Evolutionary conservation across 1,284 basidiomycete species (phyloP), one percentile per base, ranked within the genome.

Genomic region (Moesziomyces sp.): DNA sequence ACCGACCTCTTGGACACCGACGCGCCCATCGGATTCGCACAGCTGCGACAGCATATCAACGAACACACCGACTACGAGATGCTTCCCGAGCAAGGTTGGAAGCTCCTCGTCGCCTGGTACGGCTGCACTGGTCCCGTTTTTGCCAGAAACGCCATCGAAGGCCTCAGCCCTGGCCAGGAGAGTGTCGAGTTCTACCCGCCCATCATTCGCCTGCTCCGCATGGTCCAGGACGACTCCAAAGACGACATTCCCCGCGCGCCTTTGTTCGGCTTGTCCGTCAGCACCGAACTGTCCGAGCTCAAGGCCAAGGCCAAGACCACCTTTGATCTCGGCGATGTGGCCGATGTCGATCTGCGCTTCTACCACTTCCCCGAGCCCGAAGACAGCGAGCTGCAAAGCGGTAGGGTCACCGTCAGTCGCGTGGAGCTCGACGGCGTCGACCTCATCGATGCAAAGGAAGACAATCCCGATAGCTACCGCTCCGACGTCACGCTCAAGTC

Each of bases 101-200:
- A 87, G 23, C 86, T 88, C 23, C 88, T 97, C 42, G 85, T 87
- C 2, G 75, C 86, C 48, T 93, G 92, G 90, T 94, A 93, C 84
- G 92, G 92, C 18, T 73, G 86, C 52, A 85, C 88, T 1, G 84
- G 82, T 14, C 85, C 87, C 48, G 85, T 88, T 3, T 85, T 94
- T 48, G 87, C 89, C 33, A 89, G 92, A 54, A 86, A 87, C 21
- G 91, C 93, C 58, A 89, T 93, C 63, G 85, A 87, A 5, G 71
- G 74, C 30, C 58, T 59, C 16, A 52, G 45, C n/a, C 24, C 50
- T 8, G 71, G 85, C 42, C 88, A 88, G 62, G 85, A 87, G 21
- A 85, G 86, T n/a, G 86, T 97, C 63, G 94, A 97, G 84, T 87
- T 96, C 52, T 88, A 89, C 57, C 93, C 94, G 18, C 90, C 91